A percentile compares a stretch with the other conserved stretches of the same genome.
Conservation (phyloP, 1,284 basidiomycete genomes). For the Ganoderma lingzhi region DNA sequence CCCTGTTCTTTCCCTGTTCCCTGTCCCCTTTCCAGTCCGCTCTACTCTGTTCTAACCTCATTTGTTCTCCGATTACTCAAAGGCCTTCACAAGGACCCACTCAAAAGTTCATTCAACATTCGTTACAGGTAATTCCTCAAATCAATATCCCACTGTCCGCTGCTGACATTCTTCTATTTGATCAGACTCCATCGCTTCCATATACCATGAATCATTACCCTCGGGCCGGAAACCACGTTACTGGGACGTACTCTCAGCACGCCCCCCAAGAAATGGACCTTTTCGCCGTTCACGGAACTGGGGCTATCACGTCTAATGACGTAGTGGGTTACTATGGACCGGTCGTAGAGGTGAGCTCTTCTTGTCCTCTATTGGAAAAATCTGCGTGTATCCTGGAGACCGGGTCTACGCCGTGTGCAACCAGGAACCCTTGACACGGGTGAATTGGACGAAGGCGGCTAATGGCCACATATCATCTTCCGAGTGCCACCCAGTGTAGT, state of each 20-base stretch:
- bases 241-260: neutral
- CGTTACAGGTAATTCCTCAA: neutral
- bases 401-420: neutral
- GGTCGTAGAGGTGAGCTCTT: neutral
- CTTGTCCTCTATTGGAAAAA: neutral
- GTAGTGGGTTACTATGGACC: neutral
- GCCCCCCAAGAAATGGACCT: neutral
- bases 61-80: neutral
- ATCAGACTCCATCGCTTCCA: neutral
- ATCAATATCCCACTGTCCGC: neutral
- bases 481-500: neutral
- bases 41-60: neutral
- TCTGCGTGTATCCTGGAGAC: neutral
- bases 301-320: neutral
- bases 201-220: neutral
- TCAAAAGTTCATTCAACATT: neutral
- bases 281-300: neutral
- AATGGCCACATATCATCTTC: constrained; percentile 3
- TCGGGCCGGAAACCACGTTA: neutral
- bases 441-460: neutral
- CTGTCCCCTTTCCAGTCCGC: neutral
- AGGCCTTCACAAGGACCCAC: neutral
- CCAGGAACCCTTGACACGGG: neutral
- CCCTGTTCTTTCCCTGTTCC: neutral
- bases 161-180: neutral